Evolutionary conservation across 495 filamentous ascomycete species (phyloP), one percentile per base, ranked within the genome.

Genomic region (Neurospora sp.): DNA sequence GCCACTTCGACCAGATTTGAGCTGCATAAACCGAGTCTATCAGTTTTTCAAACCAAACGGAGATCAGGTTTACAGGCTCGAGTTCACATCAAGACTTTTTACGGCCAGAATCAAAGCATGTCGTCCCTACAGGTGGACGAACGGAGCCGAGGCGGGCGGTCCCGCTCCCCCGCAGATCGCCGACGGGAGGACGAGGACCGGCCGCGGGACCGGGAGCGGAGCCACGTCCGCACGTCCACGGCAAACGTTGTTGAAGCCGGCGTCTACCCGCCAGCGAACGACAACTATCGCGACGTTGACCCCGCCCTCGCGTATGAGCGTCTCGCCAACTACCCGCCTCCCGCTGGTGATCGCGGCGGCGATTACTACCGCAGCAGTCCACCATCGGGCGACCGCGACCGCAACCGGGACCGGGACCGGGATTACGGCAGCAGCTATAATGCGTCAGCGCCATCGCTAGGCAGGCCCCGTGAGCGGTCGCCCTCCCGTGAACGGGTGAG

Each of bases 41-140:
- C 54, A 62, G 23, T 59, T 31, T 7, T 3, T 12, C 54, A 62
- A 27, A 27, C 16, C 23, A 8, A 31, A 31, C 11, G 23, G 2
- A 54, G 0, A 16, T 31, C 23, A 8, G 54, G 1, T 62, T 62
- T 2, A 16, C 54, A 62, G 1, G 27, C 2, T 62, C 12, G 23
- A 31, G 12, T 62, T 62, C 1, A 5, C 23, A 62, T 31, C 23
- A 62, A 62, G 54, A 62, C 23, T 62, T 62, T 27, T 62, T 3
- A 31, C 54, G 5, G 35, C 31, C 72, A 18, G 71, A 44, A 59
- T 27, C 44, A 54, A 71, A 12, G 69, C 39, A 54, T 69, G 69
- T 78, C 85, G 83, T 83, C 88, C 70, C 85, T 92, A 54, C 83
- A 88, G 72, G 87, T 89, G 73, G 83, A 87, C 75, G 85, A 90